Percentiles rank a stretch among this genome's conserved stretches.
These are phyloP conservation scores for Carex kokanica DNA, from an alignment of 176 grass and related monocot genomes.

Conservation along the genomic window DNA sequence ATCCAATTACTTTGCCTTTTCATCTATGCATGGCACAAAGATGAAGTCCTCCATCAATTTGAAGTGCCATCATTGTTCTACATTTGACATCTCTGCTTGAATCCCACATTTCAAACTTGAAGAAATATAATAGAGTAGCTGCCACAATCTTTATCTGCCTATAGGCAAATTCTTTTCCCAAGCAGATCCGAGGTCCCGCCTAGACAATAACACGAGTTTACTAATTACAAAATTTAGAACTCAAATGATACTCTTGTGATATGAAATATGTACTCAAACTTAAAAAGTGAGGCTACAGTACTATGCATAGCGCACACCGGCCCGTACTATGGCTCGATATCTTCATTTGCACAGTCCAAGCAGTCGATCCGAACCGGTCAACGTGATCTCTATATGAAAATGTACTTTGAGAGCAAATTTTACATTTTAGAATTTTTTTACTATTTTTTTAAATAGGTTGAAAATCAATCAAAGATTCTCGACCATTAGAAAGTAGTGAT, in stretches of 20 bases:
- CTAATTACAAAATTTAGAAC: background rate
- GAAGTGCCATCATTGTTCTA: conserved; percentile 48
- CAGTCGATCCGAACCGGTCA: too few species aligned
- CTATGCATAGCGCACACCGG: too few species aligned
- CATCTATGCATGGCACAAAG: conserved; percentile 37
- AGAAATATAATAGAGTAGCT: conserved; percentile 43
- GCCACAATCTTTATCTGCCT: conserved; percentile 80
- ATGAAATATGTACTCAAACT: background rate
- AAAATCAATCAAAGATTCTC: too few species aligned
- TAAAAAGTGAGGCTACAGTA: too few species aligned
- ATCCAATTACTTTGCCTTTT: background rate
- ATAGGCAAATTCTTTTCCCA: conserved; percentile 91
- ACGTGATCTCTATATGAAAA: too few species aligned
- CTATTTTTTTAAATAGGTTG: too few species aligned
- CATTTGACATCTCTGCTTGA: conserved; percentile 18
- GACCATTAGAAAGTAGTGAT: too few species aligned
- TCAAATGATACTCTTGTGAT: background rate
- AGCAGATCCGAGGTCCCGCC: conserved; percentile 74
- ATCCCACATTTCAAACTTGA: conserved; percentile 61
- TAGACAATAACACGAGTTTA: background rate
- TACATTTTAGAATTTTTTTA: too few species aligned
- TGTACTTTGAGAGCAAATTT: too few species aligned
- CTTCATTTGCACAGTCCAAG: too few species aligned
- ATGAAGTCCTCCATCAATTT: conserved; percentile 46
- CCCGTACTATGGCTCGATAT: too few species aligned